Evolutionary conservation across 352 stramenopile genomes (phyloP).

Genomic region (Globisporangium ultimum): DNA sequence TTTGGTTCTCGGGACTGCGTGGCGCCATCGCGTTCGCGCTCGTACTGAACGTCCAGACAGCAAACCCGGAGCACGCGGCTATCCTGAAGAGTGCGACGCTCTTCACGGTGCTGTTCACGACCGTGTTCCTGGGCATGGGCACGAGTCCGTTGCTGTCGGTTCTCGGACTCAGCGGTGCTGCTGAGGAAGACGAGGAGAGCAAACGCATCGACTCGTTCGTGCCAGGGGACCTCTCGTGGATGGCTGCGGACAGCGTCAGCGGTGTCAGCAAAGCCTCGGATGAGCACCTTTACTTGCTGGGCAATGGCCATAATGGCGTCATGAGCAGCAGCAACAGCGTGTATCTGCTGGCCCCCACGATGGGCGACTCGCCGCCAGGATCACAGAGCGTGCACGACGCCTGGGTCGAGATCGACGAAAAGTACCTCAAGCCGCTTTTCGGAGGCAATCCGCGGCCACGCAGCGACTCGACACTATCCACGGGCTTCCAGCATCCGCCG

Average conservation of each 20-base stretch:
- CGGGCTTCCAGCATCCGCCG: background rate
- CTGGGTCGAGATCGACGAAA: constrained; percentile 35
- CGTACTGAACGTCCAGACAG: constrained; percentile 25
- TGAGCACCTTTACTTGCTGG: constrained; percentile 4
- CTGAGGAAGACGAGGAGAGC: background rate
- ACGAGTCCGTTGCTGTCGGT: constrained; percentile 35
- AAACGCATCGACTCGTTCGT: too few species aligned
- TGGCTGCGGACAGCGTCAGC: background rate
- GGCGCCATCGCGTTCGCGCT: constrained; percentile 82
- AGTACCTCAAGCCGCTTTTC: constrained; percentile 40
- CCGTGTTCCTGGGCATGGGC: constrained; percentile 41
- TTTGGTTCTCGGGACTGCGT: constrained; percentile 84
- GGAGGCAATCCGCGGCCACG: constrained; percentile 19
- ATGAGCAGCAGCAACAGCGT: background rate
- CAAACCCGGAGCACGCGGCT: constrained; percentile 23
- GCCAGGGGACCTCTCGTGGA: too few species aligned
- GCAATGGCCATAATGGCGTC: too few species aligned
- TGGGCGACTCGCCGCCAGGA: constrained; percentile 5
- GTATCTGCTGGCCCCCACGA: background rate
- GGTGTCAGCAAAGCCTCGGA: constrained; percentile 1
- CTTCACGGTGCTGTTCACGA: constrained; percentile 58
- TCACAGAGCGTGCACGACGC: constrained; percentile 20
- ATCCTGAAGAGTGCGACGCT: constrained; percentile 51
- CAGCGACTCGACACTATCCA: constrained; percentile 6
- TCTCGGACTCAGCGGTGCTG: constrained; percentile 13